Base-by-base conservation (phyloP, 805 yeast species). In the Saturnispora silvae region DNA sequence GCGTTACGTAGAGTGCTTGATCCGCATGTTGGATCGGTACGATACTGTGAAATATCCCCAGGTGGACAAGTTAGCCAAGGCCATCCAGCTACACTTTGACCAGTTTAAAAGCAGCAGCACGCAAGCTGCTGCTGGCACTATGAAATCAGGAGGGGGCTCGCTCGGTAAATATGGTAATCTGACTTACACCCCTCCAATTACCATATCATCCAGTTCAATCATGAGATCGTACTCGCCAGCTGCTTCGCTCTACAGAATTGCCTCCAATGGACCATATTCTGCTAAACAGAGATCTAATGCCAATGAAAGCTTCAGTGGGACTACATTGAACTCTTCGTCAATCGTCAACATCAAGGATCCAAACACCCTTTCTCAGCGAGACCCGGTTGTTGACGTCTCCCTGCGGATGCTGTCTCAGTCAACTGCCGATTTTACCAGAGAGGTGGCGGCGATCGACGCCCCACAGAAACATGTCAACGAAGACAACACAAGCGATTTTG, bases 21-120 rank as follows among this genome's bases (percentile, higher is more conserved):
- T 85, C 20, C 78, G 77, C 34, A 78, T 92, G 5, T 79, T 84
- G 86, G 63, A 65, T 40, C 60, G 68, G 3, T 79, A 78, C 47
- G 25, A 23, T 25, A 13, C 28, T n/a, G 1, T 60, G 65, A 43
- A 85, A 77, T 47, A 77, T 86, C 0, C 56, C 77, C 15, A 84
- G 77, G 49, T 63, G 77, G 36, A 62, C 80, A 38, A 57, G 64
- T 31, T 43, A 19, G 35, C 27, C 15, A 4, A 28, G 9, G 92
- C 82, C 48, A 65, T 84, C 45, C 87, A 81, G 52, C 70, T 66
- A 45, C 58, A 79, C 29, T 83, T 87, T 86, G 80, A 76, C 53
- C 85, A 77, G 51, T 35, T 35, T 25, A n/a, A n/a, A n/a, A 36
- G n/a, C n/a, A 11, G 15, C 6, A 25, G n/a, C 5, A 25, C 28